Conservation (phyloP, 495 filamentous ascomycete genomes). For the Penicillium paradoxum region DNA sequence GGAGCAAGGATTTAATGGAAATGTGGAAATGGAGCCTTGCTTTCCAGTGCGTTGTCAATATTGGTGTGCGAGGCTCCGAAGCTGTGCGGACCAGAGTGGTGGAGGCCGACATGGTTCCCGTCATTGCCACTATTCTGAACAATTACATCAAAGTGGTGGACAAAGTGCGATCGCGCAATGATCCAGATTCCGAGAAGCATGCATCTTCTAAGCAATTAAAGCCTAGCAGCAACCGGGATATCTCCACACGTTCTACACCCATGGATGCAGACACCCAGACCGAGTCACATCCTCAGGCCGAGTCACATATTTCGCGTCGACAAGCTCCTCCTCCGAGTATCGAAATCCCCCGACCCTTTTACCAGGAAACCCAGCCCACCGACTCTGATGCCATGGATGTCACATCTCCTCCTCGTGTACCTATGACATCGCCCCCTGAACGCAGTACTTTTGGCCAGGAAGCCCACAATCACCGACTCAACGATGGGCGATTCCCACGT, state of each 20-base stretch:
- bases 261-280: constrained; percentile 20
- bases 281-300: constrained; percentile 37
- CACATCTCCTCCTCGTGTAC: constrained; percentile 62
- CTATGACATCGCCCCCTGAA: constrained; percentile 71
- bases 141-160: constrained; percentile 97
- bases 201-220: constrained; percentile 41
- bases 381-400: constrained; percentile 53
- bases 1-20: constrained; percentile 97
- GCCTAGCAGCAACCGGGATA: constrained; percentile 20
- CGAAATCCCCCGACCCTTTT: constrained; percentile 62
- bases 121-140: constrained; percentile 97
- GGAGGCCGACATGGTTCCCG: constrained; percentile 97
- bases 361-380: constrained; percentile 42
- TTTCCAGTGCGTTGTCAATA: constrained; percentile 98
- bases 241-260: constrained; percentile 9
- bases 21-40: constrained; percentile 99
- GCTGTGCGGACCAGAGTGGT: constrained; percentile 89
- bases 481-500: constrained; percentile 53
- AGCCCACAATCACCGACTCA: constrained; percentile 42
- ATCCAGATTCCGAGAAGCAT: constrained; percentile 55
- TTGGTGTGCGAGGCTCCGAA: constrained; percentile 93
- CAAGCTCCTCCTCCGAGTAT: constrained; percentile 68
- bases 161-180: constrained; percentile 77
- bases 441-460: constrained; percentile 60
- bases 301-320: constrained; percentile 52